These are phyloP conservation scores for Suhomyces vadensis DNA, from an alignment of 805 yeast genomes.

Conservation along the genomic window DNA sequence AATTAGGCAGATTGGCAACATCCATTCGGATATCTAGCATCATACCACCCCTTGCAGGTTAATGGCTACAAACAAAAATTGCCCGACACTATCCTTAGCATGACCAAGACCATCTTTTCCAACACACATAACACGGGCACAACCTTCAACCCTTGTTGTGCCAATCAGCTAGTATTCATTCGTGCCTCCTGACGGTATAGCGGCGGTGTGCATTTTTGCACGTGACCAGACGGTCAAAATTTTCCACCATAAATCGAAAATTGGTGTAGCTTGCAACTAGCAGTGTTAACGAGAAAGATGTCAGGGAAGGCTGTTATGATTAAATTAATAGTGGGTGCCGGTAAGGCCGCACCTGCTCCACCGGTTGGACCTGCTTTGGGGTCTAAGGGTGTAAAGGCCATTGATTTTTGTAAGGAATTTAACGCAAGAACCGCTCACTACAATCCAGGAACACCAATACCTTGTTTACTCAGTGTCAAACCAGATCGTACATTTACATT, in stretches of 20 bases:
- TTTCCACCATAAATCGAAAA: neutral
- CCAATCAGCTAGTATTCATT: no score
- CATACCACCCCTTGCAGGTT: no score
- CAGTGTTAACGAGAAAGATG: conserved; percentile 15
- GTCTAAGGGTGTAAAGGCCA: conserved; percentile 97
- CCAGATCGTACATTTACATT: conserved; percentile 92
- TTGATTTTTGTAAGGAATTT: conserved; percentile 97
- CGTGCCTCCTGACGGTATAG: no score
- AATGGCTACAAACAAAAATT: no score
- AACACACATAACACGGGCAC: no score
- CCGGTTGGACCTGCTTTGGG: conserved; percentile 99
- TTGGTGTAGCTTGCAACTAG: neutral
- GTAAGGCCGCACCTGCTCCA: conserved; percentile 97
- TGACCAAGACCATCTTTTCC: no score
- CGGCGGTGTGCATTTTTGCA: no score
- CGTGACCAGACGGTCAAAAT: neutral
- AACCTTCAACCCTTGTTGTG: no score
- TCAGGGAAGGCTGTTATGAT: conserved; percentile 65
- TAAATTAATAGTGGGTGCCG: conserved; percentile 92
- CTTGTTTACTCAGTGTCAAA: conserved; percentile 77
- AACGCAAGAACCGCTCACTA: conserved; percentile 93
- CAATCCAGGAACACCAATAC: conserved; percentile 86
- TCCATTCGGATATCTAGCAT: no score
- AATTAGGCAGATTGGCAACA: no score
- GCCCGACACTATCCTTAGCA: no score